Conservation (phyloP, 2,329 filamentous ascomycete species). For the Periconia macrospinosa region DNA sequence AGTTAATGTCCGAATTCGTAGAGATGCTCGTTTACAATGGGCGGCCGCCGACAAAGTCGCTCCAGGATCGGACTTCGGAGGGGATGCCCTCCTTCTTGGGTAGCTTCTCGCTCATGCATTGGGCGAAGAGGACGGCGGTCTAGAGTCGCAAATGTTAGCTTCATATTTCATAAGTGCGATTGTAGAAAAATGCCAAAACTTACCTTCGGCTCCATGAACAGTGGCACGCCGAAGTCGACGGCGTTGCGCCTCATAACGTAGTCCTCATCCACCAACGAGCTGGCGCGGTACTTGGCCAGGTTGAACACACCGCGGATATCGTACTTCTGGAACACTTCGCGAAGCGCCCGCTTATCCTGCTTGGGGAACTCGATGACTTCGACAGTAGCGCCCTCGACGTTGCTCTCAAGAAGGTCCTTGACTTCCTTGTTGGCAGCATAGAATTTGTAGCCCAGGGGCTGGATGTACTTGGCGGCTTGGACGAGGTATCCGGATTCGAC, state of each 20-base stretch:
- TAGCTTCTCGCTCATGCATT: constrained; percentile 96
- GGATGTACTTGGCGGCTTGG: constrained; percentile 81
- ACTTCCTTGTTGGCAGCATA: constrained; percentile 81
- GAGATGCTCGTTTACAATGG: constrained; percentile 24
- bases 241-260: constrained; percentile 99
- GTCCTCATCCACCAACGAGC: constrained; percentile 86
- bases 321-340: constrained; percentile 96
- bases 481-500: constrained; percentile 69
- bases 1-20: too few relatives aligned
- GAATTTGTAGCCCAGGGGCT: constrained; percentile 91
- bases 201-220: constrained; percentile 99
- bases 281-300: constrained; percentile 79
- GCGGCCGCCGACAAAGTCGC: constrained; percentile 77
- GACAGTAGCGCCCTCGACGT: constrained; percentile 69
- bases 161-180: not conserved
- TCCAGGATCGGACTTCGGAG: constrained; percentile 89
- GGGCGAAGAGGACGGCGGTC: constrained; percentile 94
- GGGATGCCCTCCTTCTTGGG: constrained; percentile 87
- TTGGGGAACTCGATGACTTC: constrained; percentile 97
- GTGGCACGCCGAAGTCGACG: constrained; percentile 94
- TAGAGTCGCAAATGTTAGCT: constrained; percentile 44
- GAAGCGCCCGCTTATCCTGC: constrained; percentile 90
- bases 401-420: constrained; percentile 79
- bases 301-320: constrained; percentile 97
- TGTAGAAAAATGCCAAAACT: constrained; percentile 38